Conservation (phyloP, 129 eudicot species). For the sunflower (Helianthus annuus) region HanXRQr2.0-SUNRISE NC_035449.2:17341057-17341556, state of each 20-base stretch:
- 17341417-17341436: conserved; percentile 43
- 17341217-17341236: conserved; percentile 30
- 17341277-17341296: conserved; percentile 26
- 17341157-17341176: conserved; percentile 28
- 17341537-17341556: conserved; percentile 3
- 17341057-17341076: conserved; percentile 21
- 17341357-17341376: conserved; percentile 34
- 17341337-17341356: conserved; percentile 27
- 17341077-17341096: conserved; percentile 40
- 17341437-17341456: conserved; percentile 38
- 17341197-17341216: conserved; percentile 22
- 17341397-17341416: conserved; percentile 21
- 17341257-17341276: conserved; percentile 31
- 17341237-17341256: conserved; percentile 31
- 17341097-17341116: conserved; percentile 26
- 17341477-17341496: conserved; percentile 38
- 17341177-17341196: conserved; percentile 33
- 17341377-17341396: conserved; percentile 10
- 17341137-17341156: conserved; percentile 26
- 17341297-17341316: conserved; percentile 34
- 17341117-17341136: conserved; percentile 31
- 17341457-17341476: conserved; percentile 38
- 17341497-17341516: conserved; percentile 32
- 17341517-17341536: conserved; percentile 35
- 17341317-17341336: conserved; percentile 40